Percentiles rank a stretch among this genome's conserved stretches.
Evolutionary conservation across 1,284 basidiomycete genomes (phyloP).

Genomic region (Rhodotorula sp.): DNA sequence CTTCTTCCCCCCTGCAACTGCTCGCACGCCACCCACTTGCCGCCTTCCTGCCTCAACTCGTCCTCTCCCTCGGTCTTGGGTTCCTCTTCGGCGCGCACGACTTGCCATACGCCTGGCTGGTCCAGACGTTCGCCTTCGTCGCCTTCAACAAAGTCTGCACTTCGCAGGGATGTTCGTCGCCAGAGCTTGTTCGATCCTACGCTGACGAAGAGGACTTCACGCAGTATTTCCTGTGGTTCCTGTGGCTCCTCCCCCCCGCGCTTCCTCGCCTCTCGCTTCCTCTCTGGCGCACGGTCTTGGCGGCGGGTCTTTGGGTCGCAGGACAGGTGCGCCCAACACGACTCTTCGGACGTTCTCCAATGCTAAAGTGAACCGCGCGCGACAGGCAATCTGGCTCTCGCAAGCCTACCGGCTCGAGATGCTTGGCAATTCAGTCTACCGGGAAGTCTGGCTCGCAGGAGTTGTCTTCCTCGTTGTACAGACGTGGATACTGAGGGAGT

Average conservation of each 20-base stretch:
- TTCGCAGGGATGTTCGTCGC: slow-evolving; percentile 65
- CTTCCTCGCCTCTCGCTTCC: slow-evolving; percentile 60
- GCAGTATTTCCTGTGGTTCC: slow-evolving; percentile 98
- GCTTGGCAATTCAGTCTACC: slow-evolving; percentile 68
- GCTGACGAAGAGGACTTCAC: neutral
- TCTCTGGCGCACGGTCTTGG: slow-evolving; percentile 50
- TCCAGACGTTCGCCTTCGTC: slow-evolving; percentile 87
- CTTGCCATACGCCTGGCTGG: slow-evolving; percentile 79
- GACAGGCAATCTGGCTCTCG: slow-evolving; percentile 72
- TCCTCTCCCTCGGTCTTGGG: slow-evolving; percentile 64
- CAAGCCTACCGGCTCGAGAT: slow-evolving; percentile 89
- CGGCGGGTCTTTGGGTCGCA: slow-evolving; percentile 66
- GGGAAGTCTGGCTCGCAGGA: slow-evolving; percentile 72
- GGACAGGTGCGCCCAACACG: slow-evolving; percentile 55
- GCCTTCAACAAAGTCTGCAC: slow-evolving; percentile 98
- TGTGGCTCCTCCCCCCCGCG: slow-evolving; percentile 81
- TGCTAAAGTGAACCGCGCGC: neutral
- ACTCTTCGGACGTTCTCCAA: neutral
- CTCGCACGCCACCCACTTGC: slow-evolving; percentile 45
- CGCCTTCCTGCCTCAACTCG: slow-evolving; percentile 58
- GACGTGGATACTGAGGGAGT: slow-evolving; percentile 25
- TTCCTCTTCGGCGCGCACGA: slow-evolving; percentile 61
- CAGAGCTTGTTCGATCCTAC: neutral
- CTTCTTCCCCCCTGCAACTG: slow-evolving; percentile 47
- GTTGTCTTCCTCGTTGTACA: slow-evolving; percentile 70